These are phyloP conservation scores for Lophiotrema nucula DNA, from an alignment of 495 filamentous ascomycete species.

Conservation along the genomic window DNA sequence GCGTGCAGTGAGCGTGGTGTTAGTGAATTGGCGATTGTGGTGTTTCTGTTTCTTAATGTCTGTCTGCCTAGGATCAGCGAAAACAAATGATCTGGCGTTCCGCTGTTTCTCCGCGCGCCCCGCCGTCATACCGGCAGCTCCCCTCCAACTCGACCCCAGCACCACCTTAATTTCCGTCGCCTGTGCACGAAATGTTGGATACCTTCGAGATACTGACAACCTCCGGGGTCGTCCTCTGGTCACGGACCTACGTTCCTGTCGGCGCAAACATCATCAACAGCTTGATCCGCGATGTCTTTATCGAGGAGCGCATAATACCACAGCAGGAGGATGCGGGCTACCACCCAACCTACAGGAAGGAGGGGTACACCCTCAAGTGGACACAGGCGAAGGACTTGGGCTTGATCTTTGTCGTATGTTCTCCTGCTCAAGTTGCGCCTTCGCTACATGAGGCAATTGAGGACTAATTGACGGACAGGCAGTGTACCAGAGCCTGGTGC, in stretches of 20 bases:
- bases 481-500: conserved; percentile 91
- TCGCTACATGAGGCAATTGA: neutral
- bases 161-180: neutral
- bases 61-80: no score
- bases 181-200: conserved; percentile 69
- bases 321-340: conserved; percentile 55
- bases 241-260: conserved; percentile 76
- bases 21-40: no score
- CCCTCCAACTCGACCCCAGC: no score
- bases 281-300: conserved; percentile 94
- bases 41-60: no score
- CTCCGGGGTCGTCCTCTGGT: conserved; percentile 96
- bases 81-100: no score
- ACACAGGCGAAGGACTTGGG: conserved; percentile 85
- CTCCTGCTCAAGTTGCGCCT: no score
- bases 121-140: no score
- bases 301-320: conserved; percentile 79
- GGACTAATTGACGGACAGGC: conserved; percentile 56
- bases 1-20: no score
- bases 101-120: no score
- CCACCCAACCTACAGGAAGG: conserved; percentile 78
- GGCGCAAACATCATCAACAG: conserved; percentile 83
- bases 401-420: conserved; percentile 88
- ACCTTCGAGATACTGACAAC: conserved; percentile 94
- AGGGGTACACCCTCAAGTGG: conserved; percentile 96